Conservation (phyloP, 495 filamentous ascomycete species). For the Viridothelium virens region DNA sequence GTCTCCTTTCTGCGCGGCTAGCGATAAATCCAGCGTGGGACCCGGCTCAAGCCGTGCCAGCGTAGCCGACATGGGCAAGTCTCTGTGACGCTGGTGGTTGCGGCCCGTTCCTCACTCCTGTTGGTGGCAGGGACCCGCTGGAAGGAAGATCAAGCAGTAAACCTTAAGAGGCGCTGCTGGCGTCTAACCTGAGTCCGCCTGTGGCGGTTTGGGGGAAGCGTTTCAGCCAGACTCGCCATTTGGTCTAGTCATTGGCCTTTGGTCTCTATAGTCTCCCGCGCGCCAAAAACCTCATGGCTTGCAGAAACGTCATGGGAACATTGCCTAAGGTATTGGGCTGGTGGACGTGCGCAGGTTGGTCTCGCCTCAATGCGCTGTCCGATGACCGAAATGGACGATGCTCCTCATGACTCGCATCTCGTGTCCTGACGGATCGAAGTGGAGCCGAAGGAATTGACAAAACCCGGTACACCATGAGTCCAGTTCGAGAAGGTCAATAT, state of each 20-base stretch:
- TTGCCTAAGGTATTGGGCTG: no score
- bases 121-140: slow-evolving; percentile 4
- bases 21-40: not conserved
- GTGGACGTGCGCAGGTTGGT: not conserved
- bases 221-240: not conserved
- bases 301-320: not conserved
- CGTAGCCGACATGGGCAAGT: not conserved
- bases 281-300: not conserved
- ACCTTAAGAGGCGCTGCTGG: not conserved
- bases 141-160: not conserved
- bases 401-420: slow-evolving; percentile 4
- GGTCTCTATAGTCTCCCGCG: not conserved
- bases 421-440: not conserved
- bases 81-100: not conserved
- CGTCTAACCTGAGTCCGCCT: not conserved
- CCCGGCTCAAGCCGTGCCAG: not conserved
- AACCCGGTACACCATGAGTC: not conserved
- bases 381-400: not conserved
- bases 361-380: not conserved
- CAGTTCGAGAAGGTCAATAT: not conserved
- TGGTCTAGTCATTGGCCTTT: not conserved
- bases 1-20: not conserved
- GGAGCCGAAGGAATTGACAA: slow-evolving; percentile 6
- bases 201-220: not conserved
- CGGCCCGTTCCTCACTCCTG: slow-evolving; percentile 6